Evolutionary conservation across 2,329 filamentous ascomycete species (phyloP).

Genomic region (Tolypocladium ophioglossoides): DNA sequence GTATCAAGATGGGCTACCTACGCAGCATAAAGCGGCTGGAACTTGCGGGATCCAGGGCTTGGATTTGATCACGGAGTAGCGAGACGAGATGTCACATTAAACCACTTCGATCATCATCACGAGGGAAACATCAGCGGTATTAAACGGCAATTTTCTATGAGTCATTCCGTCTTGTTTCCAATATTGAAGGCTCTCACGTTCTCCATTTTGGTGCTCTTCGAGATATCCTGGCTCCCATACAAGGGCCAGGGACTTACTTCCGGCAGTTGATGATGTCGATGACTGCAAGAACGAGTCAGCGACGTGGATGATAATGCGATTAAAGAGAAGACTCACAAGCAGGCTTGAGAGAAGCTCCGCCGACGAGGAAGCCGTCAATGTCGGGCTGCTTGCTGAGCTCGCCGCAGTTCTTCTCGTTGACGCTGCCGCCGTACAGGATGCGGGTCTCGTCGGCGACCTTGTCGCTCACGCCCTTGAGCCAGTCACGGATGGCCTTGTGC

Average conservation of each 20-base stretch:
- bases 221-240: background rate
- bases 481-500: constrained; percentile 82
- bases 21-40: constrained; percentile 17
- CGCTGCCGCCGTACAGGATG: constrained; percentile 93
- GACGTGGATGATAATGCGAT: background rate
- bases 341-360: constrained; percentile 93
- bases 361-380: constrained; percentile 97
- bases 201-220: background rate
- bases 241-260: constrained; percentile 24
- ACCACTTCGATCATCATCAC: background rate
- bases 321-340: constrained; percentile 53
- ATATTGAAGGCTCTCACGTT: background rate
- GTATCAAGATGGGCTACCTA: constrained; percentile 12
- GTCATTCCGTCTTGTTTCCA: background rate
- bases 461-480: constrained; percentile 70
- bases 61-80: background rate
- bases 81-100: background rate
- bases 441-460: constrained; percentile 75
- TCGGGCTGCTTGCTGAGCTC: constrained; percentile 87
- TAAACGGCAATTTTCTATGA: background rate
- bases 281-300: constrained; percentile 23
- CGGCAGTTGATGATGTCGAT: constrained; percentile 49
- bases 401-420: constrained; percentile 96
- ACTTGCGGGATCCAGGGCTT: constrained; percentile 5
- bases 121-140: background rate